Conservation (phyloP, 2,329 filamentous ascomycete species). For the Xylariaceae sp. region DNA sequence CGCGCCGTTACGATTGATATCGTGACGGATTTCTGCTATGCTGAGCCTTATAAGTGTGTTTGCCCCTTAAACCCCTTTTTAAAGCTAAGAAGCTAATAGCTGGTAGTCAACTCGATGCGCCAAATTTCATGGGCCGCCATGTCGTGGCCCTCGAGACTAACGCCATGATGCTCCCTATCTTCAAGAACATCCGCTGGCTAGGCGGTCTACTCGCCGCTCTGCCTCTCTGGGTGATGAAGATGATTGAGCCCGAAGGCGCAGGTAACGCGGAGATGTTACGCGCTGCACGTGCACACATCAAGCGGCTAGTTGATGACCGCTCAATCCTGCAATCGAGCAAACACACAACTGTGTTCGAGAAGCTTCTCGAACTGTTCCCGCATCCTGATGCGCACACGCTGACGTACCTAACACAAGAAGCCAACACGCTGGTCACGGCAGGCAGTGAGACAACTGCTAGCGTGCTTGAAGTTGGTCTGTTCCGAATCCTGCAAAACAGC, state of each 20-base stretch:
- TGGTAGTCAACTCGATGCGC: background rate
- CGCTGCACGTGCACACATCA: background rate
- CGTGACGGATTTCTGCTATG: background rate
- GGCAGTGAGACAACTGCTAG: background rate
- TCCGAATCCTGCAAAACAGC: background rate
- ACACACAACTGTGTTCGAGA: background rate
- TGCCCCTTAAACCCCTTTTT: background rate
- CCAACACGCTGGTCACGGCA: background rate
- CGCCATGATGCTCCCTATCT: background rate
- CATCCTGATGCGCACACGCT: background rate
- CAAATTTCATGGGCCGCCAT: background rate
- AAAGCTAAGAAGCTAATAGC: too few relatives aligned
- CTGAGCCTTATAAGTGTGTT: background rate
- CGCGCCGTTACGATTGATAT: background rate
- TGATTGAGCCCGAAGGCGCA: background rate
- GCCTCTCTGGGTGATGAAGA: background rate
- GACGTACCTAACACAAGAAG: background rate
- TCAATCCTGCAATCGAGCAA: background rate
- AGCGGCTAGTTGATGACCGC: background rate
- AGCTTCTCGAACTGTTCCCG: background rate
- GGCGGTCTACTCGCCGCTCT: background rate
- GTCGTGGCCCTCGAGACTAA: background rate
- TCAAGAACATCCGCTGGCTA: background rate
- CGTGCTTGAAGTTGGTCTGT: background rate
- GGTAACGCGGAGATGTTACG: background rate